These are phyloP conservation scores for Tuber magnatum DNA, from an alignment of 495 filamentous ascomycete species.

Conservation along the genomic window DNA sequence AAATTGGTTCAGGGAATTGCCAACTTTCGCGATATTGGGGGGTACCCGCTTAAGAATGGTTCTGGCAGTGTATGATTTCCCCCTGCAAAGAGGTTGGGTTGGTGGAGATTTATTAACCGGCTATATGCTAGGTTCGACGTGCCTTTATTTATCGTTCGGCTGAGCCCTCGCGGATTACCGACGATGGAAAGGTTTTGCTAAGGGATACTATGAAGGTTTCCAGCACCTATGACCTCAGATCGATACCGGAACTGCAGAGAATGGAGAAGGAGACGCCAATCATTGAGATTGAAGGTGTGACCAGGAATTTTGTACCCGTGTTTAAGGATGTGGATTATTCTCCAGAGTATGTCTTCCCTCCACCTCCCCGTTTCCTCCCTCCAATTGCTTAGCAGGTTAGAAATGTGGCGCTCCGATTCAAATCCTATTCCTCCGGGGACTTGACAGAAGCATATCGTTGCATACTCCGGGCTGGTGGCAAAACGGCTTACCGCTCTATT, in stretches of 20 bases:
- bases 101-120: not conserved
- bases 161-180: conserved; percentile 49
- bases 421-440: conserved; percentile 37
- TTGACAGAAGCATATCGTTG: conserved; percentile 41
- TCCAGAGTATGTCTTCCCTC: conserved; percentile 46
- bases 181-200: conserved; percentile 50
- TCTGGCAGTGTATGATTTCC: conserved; percentile 23
- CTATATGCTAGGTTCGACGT: conserved; percentile 43
- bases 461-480: conserved; percentile 38
- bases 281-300: conserved; percentile 42
- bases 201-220: conserved; percentile 48
- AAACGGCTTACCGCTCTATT: conserved; percentile 41
- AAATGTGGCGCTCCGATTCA: conserved; percentile 21
- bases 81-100: not conserved
- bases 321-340: conserved; percentile 54
- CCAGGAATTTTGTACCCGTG: conserved; percentile 46
- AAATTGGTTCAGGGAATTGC: conserved; percentile 48
- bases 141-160: conserved; percentile 54
- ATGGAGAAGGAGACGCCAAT: conserved; percentile 34
- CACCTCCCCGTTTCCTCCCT: not conserved
- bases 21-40: conserved; percentile 58
- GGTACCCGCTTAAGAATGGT: conserved; percentile 44
- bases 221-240: conserved; percentile 61
- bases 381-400: conserved; percentile 12
- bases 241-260: conserved; percentile 47